A percentile compares a stretch with the other conserved stretches of the same genome.
Conservation (phyloP, 768 basidiomycete genomes). For the Lentinus tigrinus region DNA sequence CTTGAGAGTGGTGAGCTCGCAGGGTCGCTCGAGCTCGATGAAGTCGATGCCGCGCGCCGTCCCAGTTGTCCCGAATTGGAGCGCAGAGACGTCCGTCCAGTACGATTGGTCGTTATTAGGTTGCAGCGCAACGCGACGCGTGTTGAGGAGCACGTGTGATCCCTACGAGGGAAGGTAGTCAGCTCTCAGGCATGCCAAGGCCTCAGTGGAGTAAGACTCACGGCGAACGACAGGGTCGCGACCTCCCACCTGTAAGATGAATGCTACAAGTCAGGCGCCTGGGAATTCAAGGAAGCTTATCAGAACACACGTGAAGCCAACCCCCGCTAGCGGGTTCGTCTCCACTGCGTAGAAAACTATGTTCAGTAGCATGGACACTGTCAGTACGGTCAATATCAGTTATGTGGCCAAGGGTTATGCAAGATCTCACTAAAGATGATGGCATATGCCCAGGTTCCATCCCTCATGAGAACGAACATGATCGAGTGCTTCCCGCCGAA, state of each 20-base stretch:
- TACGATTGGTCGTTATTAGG: neutral
- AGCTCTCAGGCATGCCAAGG: neutral
- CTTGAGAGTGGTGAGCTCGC: no score
- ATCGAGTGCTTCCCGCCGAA: neutral
- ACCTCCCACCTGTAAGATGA: slow-evolving; percentile 16
- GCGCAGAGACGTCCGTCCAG: no score
- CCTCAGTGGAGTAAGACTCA: neutral
- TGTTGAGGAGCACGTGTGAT: slow-evolving; percentile 7
- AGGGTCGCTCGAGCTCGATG: no score
- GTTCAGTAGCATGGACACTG: slow-evolving; percentile 20
- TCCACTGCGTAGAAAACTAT: slow-evolving; percentile 16
- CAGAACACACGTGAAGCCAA: slow-evolving; percentile 15
- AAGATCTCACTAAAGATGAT: slow-evolving; percentile 9
- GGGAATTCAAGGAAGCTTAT: neutral
- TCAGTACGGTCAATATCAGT: neutral
- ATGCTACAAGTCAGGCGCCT: neutral
- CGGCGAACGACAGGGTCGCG: slow-evolving; percentile 12
- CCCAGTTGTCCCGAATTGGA: no score
- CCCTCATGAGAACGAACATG: slow-evolving; percentile 4
- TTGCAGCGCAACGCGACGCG: neutral
- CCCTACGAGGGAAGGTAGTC: neutral
- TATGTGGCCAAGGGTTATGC: neutral
- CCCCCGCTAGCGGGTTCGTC: slow-evolving; percentile 12
- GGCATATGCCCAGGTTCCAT: slow-evolving; percentile 17
- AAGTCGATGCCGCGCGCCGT: no score